These are phyloP conservation scores for Aspergillus sp. DNA, from an alignment of 2,329 filamentous ascomycete species.

Conservation along the genomic window DNA sequence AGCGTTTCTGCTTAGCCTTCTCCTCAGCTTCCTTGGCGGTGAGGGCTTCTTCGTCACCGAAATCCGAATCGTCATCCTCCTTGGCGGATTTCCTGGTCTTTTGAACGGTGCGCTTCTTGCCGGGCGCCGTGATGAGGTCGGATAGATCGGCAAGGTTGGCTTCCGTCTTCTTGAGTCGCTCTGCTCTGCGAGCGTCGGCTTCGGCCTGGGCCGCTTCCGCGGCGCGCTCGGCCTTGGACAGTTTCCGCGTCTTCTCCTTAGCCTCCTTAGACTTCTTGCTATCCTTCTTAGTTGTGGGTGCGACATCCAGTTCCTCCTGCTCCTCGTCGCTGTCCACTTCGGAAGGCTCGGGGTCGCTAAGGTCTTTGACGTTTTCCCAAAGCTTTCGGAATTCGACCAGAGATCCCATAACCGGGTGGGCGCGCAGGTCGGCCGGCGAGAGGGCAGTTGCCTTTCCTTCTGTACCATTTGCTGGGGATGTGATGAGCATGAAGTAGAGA, in stretches of 20 bases:
- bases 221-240: conserved; percentile 50
- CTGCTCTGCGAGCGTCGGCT: conserved; percentile 54
- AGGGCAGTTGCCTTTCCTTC: conserved; percentile 59
- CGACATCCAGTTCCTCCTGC: conserved; percentile 21
- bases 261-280: conserved; percentile 36
- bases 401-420: conserved; percentile 88
- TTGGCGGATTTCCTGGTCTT: conserved; percentile 32
- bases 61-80: conserved; percentile 71
- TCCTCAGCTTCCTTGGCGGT: conserved; percentile 77
- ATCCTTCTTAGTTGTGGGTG: conserved; percentile 21
- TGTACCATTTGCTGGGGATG: conserved; percentile 64
- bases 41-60: conserved; percentile 83
- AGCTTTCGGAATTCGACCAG: conserved; percentile 75
- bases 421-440: conserved; percentile 74
- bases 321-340: conserved; percentile 16
- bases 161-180: conserved; percentile 58
- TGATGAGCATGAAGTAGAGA: conserved; percentile 94
- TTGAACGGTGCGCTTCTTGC: conserved; percentile 46
- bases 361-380: conserved; percentile 71
- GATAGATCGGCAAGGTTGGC: conserved; percentile 73
- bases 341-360: conserved; percentile 54
- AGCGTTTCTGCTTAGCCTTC: conserved; percentile 88
- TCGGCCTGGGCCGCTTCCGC: conserved; percentile 55
- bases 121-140: conserved; percentile 53
- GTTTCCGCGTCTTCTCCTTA: conserved; percentile 44